phyloP scores from a whole-genome alignment of 2,329 filamentous ascomycete species.

The Botrytis tulipae region DNA sequence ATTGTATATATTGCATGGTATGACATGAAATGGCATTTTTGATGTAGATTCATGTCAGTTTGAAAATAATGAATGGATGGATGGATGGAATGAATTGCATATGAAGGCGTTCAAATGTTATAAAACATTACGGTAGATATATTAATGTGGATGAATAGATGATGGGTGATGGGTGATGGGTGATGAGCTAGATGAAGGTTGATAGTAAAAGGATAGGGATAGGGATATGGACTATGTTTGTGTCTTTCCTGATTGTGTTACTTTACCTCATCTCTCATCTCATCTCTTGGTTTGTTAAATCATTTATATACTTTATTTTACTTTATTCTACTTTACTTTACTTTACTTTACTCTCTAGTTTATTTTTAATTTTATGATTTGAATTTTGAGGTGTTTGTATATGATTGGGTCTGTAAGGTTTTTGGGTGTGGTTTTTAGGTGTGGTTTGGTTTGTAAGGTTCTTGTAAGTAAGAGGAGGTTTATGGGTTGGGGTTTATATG shows the following conservation, averaged over 20 bases:
- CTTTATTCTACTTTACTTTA: background rate
- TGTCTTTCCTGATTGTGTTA: background rate
- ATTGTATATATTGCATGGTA: conserved; percentile 1
- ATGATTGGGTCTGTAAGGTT: no score
- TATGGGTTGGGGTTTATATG: no score
- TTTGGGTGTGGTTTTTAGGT: no score
- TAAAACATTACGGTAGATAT: background rate
- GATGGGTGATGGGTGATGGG: background rate
- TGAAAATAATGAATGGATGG: background rate
- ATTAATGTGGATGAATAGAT: background rate
- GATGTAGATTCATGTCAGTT: background rate
- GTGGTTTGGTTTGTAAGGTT: no score
- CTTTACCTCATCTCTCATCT: background rate
- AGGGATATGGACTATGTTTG: background rate
- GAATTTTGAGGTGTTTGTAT: no score
- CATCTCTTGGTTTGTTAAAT: background rate
- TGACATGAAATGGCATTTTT: background rate
- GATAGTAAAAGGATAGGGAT: background rate
- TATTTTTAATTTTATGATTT: background rate
- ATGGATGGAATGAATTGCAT: conserved; percentile 13
- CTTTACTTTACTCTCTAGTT: background rate
- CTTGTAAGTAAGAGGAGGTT: no score
- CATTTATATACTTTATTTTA: background rate
- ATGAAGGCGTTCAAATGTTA: background rate
- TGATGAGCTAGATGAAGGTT: background rate